Evolutionary conservation across 2,329 filamentous ascomycete genomes (phyloP).

Genomic region (Cladosporium sp.): DNA sequence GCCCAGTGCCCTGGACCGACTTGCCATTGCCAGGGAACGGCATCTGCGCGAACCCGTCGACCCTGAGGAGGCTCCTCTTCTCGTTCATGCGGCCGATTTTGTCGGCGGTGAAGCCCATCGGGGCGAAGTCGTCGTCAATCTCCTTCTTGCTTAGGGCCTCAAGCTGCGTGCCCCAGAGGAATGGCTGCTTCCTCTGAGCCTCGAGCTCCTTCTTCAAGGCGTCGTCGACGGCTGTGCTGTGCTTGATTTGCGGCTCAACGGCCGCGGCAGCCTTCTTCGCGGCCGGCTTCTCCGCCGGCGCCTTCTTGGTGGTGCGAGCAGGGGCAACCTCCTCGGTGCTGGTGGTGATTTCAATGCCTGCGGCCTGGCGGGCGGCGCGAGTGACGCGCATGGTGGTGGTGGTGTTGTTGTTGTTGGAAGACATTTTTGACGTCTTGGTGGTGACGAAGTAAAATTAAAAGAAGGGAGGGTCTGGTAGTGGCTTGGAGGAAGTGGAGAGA

Average conservation of each 20-base stretch:
- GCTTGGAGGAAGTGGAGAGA: not conserved
- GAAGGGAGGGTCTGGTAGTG: too few species aligned
- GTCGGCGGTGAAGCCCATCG: conserved; percentile 7
- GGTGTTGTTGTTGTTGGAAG: not conserved
- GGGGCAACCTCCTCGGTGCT: too few species aligned
- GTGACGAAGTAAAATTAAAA: not conserved
- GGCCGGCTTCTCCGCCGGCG: too few species aligned
- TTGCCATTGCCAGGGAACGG: not conserved
- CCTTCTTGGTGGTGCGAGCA: too few species aligned
- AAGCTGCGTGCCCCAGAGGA: conserved; percentile 2
- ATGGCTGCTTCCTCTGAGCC: not conserved
- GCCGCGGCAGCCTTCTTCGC: too few species aligned
- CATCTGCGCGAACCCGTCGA: not conserved
- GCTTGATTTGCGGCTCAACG: too few species aligned
- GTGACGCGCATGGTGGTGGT: not conserved
- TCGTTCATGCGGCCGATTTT: not conserved
- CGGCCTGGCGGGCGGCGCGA: not conserved
- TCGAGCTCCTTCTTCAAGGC: not conserved
- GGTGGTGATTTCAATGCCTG: too few species aligned
- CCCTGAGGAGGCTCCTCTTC: not conserved
- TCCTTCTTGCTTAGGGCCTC: not conserved
- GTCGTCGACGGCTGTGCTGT: not conserved
- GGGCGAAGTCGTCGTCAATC: conserved; percentile 12
- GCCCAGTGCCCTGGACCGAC: not conserved
- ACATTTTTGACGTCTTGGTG: not conserved